Conservation (phyloP, 2,329 filamentous ascomycete species). For the Calonectria montana region DNA sequence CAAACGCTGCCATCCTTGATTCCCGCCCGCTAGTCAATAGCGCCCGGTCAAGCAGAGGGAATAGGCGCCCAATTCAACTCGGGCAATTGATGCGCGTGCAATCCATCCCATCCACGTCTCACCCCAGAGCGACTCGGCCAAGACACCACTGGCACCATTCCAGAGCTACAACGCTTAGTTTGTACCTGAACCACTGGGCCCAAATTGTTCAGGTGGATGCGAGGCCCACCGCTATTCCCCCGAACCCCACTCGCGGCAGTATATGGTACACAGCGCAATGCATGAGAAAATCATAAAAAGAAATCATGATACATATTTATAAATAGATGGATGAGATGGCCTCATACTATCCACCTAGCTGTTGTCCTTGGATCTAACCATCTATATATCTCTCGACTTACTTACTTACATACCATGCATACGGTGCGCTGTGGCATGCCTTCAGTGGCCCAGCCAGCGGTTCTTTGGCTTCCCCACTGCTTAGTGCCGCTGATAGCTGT, state of each 20-base stretch:
- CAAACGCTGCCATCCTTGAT: background rate
- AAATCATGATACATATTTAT: no score
- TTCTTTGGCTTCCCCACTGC: background rate
- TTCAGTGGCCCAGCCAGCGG: background rate
- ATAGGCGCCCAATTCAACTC: background rate
- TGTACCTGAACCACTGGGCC: background rate
- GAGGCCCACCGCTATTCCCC: background rate
- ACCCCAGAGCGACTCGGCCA: background rate
- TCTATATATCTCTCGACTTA: no score
- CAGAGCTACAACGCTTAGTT: background rate
- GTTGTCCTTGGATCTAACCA: no score
- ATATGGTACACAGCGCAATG: no score
- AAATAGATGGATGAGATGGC: no score
- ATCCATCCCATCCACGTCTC: background rate
- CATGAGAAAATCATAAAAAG: no score
- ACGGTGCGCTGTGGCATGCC: no score
- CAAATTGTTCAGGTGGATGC: background rate
- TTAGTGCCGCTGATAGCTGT: slow-evolving; percentile 3
- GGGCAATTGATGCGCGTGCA: background rate
- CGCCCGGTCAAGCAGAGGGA: background rate
- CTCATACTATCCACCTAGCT: no score
- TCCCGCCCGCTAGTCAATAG: background rate
- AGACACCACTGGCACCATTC: background rate
- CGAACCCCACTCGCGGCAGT: background rate
- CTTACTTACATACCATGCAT: no score